Conservation (phyloP, 139 green algal genomes). For the Cymbomonas tetramitiformis region DNA sequence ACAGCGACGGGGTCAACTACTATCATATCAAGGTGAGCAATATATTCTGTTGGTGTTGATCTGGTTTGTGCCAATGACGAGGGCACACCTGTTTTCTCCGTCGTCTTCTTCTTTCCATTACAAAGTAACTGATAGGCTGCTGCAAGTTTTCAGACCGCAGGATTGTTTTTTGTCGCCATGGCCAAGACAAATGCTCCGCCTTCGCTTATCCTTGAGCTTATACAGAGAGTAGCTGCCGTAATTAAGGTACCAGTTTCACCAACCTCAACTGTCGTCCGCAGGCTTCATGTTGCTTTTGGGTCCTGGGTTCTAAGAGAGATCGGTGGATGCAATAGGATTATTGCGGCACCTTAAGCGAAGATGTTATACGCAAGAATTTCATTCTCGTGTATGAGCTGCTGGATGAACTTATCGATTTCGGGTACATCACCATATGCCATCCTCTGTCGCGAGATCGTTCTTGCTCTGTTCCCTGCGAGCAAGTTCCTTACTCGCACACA, state of each 20-base stretch:
- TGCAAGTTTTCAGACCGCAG: too few species aligned
- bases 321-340: slow-evolving; percentile 72
- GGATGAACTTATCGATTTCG: slow-evolving; percentile 58
- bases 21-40: slow-evolving; percentile 60
- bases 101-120: background rate
- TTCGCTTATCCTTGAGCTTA: slow-evolving; percentile 76
- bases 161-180: slow-evolving; percentile 72
- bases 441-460: too few species aligned
- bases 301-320: background rate
- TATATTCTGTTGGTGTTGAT: background rate
- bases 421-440: too few species aligned
- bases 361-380: slow-evolving; percentile 87
- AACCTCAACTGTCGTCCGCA: background rate
- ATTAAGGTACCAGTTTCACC: slow-evolving; percentile 41
- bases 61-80: background rate
- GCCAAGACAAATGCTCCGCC: slow-evolving; percentile 75
- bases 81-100: too few species aligned
- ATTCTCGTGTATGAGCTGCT: slow-evolving; percentile 92
- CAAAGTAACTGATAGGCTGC: slow-evolving; percentile 32
- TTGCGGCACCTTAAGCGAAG: slow-evolving; percentile 72
- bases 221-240: slow-evolving; percentile 67
- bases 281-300: background rate
- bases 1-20: slow-evolving; percentile 86
- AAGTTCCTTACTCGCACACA: too few species aligned
- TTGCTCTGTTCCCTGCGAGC: too few species aligned